phyloP scores from a whole-genome alignment of 2,329 filamentous ascomycete species.

The Teratosphaeriaceae sp. region DNA sequence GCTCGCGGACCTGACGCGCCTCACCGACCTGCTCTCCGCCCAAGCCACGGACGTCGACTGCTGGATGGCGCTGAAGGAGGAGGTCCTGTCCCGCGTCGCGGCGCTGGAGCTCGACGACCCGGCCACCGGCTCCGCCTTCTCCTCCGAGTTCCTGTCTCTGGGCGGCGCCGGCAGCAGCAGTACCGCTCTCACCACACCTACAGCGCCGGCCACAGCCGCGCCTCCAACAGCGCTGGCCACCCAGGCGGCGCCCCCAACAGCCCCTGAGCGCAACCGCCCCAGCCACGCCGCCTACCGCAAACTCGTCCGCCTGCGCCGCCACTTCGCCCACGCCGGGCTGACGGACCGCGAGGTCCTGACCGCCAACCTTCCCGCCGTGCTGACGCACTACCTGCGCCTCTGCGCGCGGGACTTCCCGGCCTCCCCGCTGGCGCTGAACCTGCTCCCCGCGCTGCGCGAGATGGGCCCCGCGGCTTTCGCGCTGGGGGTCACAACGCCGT shows the following conservation, averaged over 20 bases:
- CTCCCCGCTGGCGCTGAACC: conserved; percentile 53
- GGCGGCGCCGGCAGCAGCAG: too few relatives aligned
- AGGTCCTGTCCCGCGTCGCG: conserved; percentile 51
- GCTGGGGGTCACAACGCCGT: conserved; percentile 60
- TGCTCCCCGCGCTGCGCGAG: conserved; percentile 61
- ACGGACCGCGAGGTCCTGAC: conserved; percentile 11
- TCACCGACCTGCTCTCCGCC: conserved; percentile 39
- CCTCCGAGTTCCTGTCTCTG: too few relatives aligned
- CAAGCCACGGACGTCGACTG: conserved; percentile 57
- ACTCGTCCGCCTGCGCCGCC: too few relatives aligned
- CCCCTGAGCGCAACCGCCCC: too few relatives aligned
- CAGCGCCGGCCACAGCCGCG: background rate
- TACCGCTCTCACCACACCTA: too few relatives aligned
- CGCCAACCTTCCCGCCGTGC: conserved; percentile 12
- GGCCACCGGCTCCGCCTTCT: too few relatives aligned
- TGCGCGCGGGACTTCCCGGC: conserved; percentile 50
- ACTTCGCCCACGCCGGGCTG: background rate
- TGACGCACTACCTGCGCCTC: conserved; percentile 16
- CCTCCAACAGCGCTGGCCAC: too few relatives aligned
- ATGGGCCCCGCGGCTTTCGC: conserved; percentile 65
- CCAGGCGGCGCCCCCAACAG: too few relatives aligned
- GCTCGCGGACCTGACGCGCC: conserved; percentile 1
- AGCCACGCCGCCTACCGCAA: too few relatives aligned
- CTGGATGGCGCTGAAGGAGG: conserved; percentile 59
- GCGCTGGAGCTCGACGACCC: conserved; percentile 3